Evolutionary conservation across 2,329 filamentous ascomycete genomes (phyloP).

Genomic region (Aspergillus luchuensis): DNA sequence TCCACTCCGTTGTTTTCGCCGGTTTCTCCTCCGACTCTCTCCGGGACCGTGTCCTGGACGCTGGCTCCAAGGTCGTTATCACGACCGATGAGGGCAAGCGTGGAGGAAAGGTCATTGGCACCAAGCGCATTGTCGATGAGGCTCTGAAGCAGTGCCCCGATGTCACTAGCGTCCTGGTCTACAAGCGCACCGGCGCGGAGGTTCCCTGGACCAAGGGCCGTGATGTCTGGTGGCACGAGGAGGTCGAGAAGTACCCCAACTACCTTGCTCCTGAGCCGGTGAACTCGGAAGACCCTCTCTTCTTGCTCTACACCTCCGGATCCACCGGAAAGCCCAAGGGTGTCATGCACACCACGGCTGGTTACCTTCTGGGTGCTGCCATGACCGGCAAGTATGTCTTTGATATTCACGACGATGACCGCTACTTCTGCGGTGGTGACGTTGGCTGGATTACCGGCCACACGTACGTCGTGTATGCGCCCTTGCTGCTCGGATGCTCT

Average conservation of each 20-base stretch:
- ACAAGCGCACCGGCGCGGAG: constrained; percentile 90
- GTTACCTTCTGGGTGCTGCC: constrained; percentile 91
- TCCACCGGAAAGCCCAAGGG: constrained; percentile 99
- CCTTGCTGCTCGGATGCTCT: constrained; percentile 85
- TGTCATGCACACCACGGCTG: constrained; percentile 95
- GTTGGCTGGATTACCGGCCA: constrained; percentile 99
- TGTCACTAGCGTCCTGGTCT: constrained; percentile 83
- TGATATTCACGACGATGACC: constrained; percentile 91
- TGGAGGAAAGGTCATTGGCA: constrained; percentile 94
- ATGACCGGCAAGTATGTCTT: constrained; percentile 98
- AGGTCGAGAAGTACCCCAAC: constrained; percentile 92
- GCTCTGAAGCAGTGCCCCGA: constrained; percentile 94
- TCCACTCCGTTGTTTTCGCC: constrained; percentile 97
- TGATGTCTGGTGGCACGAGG: constrained; percentile 98
- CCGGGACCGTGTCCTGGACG: constrained; percentile 90
- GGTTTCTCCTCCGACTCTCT: constrained; percentile 97
- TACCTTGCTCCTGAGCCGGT: constrained; percentile 89
- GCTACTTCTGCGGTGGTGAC: constrained; percentile 96
- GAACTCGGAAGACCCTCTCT: constrained; percentile 92
- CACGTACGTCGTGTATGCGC: constrained; percentile 97
- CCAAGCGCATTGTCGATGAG: constrained; percentile 99
- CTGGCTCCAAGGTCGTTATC: constrained; percentile 88
- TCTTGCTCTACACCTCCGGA: constrained; percentile 96
- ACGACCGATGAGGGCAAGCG: constrained; percentile 97
- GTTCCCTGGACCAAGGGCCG: constrained; percentile 87